Evolutionary conservation across 106 monocot genomes (phyloP).

Genomic region (Acorus gramineus): DNA sequence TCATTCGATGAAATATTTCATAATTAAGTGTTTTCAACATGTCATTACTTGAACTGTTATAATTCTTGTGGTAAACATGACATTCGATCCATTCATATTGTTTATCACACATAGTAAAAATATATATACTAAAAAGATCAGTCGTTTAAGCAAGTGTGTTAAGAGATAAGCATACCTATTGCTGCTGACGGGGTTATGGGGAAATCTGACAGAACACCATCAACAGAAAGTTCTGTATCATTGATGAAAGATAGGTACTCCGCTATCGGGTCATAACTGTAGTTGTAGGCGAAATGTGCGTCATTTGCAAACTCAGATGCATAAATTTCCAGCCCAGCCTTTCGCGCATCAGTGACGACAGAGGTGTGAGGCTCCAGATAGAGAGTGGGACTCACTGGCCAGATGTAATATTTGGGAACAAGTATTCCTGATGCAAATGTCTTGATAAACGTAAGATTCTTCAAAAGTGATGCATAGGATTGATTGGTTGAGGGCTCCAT

Average conservation of each 20-base stretch:
- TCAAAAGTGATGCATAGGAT: conserved; percentile 55
- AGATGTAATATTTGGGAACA: conserved; percentile 70
- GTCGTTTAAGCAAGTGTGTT: no score
- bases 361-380: conserved; percentile 44
- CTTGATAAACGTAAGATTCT: conserved; percentile 66
- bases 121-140: no score
- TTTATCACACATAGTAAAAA: no score
- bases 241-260: conserved; percentile 71
- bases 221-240: conserved; percentile 65
- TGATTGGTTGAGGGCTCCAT: conserved; percentile 54
- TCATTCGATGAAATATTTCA: no score
- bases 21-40: no score
- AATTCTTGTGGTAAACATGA: no score
- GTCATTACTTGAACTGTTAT: no score
- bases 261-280: conserved; percentile 62
- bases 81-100: no score
- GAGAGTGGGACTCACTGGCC: conserved; percentile 39
- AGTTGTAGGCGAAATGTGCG: conserved; percentile 45
- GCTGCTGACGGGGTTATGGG: conserved; percentile 68
- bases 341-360: conserved; percentile 65
- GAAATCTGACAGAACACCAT: conserved; percentile 74
- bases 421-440: conserved; percentile 80
- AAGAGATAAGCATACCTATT: conserved; percentile 26
- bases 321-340: conserved; percentile 59
- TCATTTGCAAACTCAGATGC: conserved; percentile 73